Evolutionary conservation across 495 filamentous ascomycete genomes (phyloP).

Genomic region (Penicillium longicatenatum): DNA sequence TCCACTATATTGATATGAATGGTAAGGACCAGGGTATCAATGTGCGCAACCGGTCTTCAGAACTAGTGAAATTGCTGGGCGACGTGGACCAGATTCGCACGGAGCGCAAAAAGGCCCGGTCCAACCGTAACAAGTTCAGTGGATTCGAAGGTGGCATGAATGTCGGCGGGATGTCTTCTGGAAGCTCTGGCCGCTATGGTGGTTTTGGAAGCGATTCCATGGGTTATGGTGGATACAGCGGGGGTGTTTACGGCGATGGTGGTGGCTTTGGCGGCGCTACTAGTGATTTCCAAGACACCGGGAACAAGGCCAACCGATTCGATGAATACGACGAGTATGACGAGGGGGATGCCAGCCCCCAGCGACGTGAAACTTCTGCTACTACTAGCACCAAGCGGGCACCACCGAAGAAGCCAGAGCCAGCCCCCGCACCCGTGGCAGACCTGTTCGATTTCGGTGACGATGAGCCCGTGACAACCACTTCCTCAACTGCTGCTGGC

Average conservation of each 20-base stretch:
- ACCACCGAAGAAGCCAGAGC: conserved; percentile 75
- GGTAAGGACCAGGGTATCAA: conserved; percentile 99
- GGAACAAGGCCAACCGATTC: conserved; percentile 70
- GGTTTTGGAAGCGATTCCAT: conserved; percentile 82
- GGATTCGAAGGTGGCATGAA: conserved; percentile 83
- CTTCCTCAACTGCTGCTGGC: conserved; percentile 46
- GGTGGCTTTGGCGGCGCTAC: conserved; percentile 30
- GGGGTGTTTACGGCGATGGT: conserved; percentile 82
- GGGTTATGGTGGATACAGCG: conserved; percentile 80
- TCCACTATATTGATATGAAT: conserved; percentile 95
- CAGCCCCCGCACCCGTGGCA: conserved; percentile 20
- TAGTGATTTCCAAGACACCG: conserved; percentile 64
- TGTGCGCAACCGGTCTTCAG: conserved; percentile 93
- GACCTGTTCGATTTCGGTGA: conserved; percentile 88
- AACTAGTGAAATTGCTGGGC: conserved; percentile 86
- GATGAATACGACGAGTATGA: conserved; percentile 98
- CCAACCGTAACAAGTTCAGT: conserved; percentile 89
- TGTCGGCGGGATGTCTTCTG: conserved; percentile 59
- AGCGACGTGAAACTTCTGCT: conserved; percentile 47
- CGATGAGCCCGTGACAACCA: conserved; percentile 56
- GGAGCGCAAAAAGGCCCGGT: conserved; percentile 90
- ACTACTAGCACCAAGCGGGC: conserved; percentile 43
- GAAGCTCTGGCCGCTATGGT: conserved; percentile 68
- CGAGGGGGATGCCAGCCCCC: conserved; percentile 62
- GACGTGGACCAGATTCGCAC: conserved; percentile 92